Evolutionary conservation across 2,329 filamentous ascomycete species (phyloP).

Genomic region (Celoporthe dispersa): DNA sequence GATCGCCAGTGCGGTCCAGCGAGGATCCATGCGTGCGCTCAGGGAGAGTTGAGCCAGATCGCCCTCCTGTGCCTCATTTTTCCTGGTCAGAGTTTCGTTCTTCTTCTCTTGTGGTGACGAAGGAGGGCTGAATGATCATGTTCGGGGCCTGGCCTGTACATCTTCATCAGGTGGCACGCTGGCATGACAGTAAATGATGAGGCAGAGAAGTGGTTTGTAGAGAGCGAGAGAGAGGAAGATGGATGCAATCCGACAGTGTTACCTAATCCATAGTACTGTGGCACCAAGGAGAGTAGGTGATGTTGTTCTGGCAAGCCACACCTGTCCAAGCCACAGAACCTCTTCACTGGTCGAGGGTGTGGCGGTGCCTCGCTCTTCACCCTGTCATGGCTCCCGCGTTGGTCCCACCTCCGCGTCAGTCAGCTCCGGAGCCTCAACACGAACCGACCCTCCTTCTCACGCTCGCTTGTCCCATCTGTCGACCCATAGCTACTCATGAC

Average conservation of each 20-base stretch:
- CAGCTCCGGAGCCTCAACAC: constrained; percentile 14
- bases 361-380: background rate
- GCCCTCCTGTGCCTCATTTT: background rate
- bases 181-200: background rate
- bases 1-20: background rate
- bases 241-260: background rate
- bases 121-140: background rate
- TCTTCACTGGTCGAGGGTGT: background rate
- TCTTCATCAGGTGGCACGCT: background rate
- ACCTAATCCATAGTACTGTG: background rate
- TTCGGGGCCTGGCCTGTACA: no score
- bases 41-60: background rate
- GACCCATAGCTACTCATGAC: constrained; percentile 10
- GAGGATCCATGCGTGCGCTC: background rate
- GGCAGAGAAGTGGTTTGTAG: background rate
- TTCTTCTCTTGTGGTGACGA: background rate
- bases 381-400: background rate
- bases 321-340: constrained; percentile 1
- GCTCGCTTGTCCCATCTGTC: background rate
- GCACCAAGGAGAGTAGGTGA: background rate
- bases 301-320: background rate
- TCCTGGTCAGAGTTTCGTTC: background rate
- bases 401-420: constrained; percentile 11
- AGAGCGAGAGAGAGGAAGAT: background rate
- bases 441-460: background rate